Percentiles rank a stretch among this genome's conserved stretches.
These are phyloP conservation scores for Penicillium thymicola DNA, from an alignment of 2,329 filamentous ascomycete genomes.

Conservation along the genomic window DNA sequence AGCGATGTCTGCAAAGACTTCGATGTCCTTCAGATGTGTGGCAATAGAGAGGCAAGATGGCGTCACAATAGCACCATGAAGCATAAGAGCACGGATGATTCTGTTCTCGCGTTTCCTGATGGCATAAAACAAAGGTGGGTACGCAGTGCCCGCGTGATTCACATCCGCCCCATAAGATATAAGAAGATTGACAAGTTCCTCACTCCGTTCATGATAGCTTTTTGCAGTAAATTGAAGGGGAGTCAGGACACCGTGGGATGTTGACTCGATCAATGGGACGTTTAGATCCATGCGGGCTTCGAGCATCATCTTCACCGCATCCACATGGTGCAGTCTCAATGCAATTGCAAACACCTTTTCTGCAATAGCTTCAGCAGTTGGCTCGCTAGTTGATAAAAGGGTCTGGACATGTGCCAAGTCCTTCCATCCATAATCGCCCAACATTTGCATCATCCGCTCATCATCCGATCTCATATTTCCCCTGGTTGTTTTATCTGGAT, in stretches of 20 bases:
- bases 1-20: neutral
- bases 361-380: constrained; percentile 17
- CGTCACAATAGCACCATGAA: neutral
- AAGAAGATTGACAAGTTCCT: constrained; percentile 5
- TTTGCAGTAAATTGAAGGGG: neutral
- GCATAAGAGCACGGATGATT: neutral
- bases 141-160: neutral
- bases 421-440: neutral
- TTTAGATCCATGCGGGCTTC: neutral
- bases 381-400: constrained; percentile 7
- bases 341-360: constrained; percentile 13
- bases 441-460: neutral
- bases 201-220: neutral
- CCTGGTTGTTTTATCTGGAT: neutral
- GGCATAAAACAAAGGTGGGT: constrained; percentile 3
- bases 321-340: neutral
- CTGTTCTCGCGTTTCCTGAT: neutral
- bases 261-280: neutral
- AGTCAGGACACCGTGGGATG: neutral
- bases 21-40: neutral
- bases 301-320: constrained; percentile 3
- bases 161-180: constrained; percentile 12
- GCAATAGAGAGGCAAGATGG: neutral
- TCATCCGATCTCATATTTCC: neutral
- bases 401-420: neutral